These are phyloP conservation scores for Penicillium sp. DNA, from an alignment of 2,329 filamentous ascomycete species.

Conservation along the genomic window DNA sequence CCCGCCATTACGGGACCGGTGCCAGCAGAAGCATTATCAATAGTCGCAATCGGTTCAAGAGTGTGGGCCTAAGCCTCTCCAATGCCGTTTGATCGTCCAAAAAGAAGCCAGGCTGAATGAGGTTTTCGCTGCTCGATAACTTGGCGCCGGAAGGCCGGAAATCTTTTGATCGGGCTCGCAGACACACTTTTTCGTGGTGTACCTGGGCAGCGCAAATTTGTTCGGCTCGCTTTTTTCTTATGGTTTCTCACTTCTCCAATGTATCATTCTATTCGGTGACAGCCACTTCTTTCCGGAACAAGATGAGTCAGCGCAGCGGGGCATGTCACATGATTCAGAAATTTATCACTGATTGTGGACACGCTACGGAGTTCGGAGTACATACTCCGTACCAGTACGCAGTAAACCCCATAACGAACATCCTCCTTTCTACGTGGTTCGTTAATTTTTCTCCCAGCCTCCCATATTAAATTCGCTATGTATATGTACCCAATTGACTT, in stretches of 20 bases:
- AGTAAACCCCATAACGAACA: too few species aligned
- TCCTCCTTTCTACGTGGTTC: too few species aligned
- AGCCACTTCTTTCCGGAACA: constrained; percentile 1
- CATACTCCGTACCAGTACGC: too few species aligned
- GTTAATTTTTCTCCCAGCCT: too few species aligned
- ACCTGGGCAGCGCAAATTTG: not conserved
- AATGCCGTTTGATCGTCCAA: constrained; percentile 33
- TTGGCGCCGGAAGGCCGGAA: constrained; percentile 14
- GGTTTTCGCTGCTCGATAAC: constrained; percentile 16
- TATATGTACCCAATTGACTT: too few species aligned
- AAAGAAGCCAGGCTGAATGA: constrained; percentile 39
- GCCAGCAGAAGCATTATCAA: constrained; percentile 37
- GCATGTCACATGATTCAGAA: too few species aligned
- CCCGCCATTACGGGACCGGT: constrained; percentile 39
- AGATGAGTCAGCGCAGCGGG: constrained; percentile 7
- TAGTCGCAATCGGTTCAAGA: constrained; percentile 25
- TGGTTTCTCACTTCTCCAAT: not conserved
- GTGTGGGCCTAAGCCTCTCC: constrained; percentile 35
- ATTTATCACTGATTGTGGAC: too few species aligned
- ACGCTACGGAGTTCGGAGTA: too few species aligned
- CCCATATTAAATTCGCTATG: too few species aligned
- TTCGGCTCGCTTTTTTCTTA: not conserved
- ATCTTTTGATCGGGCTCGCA: not conserved
- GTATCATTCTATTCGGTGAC: constrained; percentile 6
- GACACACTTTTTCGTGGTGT: not conserved